These are phyloP conservation scores for Russula sp. DNA, from an alignment of 768 basidiomycete species.

Conservation along the genomic window DNA sequence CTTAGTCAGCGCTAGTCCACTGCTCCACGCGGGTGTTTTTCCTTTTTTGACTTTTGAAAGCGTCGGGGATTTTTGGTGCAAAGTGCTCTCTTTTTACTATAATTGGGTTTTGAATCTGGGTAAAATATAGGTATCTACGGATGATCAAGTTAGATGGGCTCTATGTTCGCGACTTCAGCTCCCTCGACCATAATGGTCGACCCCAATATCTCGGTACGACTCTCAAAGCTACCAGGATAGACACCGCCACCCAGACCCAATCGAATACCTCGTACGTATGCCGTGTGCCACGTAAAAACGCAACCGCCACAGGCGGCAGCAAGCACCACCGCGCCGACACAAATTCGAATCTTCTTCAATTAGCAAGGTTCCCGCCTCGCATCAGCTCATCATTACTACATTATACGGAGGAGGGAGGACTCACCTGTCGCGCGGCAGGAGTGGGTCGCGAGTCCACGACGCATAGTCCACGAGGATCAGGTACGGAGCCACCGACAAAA, in stretches of 20 bases:
- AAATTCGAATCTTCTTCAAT: constrained; percentile 14
- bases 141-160: background rate
- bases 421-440: constrained; percentile 27
- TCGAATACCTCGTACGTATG: constrained; percentile 62
- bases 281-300: constrained; percentile 63
- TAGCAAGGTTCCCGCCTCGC: too few species aligned
- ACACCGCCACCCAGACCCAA: constrained; percentile 42
- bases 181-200: background rate
- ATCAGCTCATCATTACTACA: background rate
- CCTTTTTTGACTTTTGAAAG: too few species aligned
- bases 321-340: constrained; percentile 50
- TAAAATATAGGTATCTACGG: too few species aligned
- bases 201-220: constrained; percentile 33
- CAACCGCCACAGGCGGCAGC: constrained; percentile 39
- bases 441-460: constrained; percentile 38
- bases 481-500: constrained; percentile 56
- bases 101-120: too few species aligned
- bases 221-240: constrained; percentile 38
- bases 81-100: too few species aligned
- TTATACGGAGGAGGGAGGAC: background rate
- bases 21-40: too few species aligned
- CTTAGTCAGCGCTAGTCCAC: background rate
- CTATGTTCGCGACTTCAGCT: background rate
- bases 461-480: constrained; percentile 56
- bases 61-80: too few species aligned